Evolutionary conservation across 192 early-diverging fungal species (phyloP).

Genomic region (Coemansia sp.): DNA sequence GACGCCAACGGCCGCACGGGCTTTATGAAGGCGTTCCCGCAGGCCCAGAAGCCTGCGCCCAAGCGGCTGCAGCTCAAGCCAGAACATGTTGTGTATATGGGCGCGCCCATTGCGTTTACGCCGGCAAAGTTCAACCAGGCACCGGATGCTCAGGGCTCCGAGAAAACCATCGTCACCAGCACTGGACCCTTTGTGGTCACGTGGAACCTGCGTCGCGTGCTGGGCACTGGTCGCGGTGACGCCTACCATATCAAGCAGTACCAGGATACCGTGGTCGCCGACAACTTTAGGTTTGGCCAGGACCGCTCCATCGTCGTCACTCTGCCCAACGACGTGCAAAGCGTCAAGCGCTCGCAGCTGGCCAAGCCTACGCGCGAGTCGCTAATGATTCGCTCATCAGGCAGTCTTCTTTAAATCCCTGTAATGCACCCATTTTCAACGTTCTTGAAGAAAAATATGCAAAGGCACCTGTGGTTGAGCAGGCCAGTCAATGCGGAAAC

Average conservation of each 20-base stretch:
- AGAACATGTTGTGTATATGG: constrained; percentile 85
- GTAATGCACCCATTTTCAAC: no score
- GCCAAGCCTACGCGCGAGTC: constrained; percentile 58
- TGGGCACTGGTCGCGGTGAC: constrained; percentile 71
- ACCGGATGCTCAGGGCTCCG: constrained; percentile 57
- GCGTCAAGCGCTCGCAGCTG: constrained; percentile 61
- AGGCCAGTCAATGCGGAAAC: background rate
- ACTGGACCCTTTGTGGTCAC: constrained; percentile 89
- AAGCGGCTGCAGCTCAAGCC: constrained; percentile 78
- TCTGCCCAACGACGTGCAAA: constrained; percentile 72
- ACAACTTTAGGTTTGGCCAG: constrained; percentile 87
- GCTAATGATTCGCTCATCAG: constrained; percentile 34
- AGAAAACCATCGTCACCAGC: constrained; percentile 84
- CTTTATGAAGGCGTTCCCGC: constrained; percentile 70
- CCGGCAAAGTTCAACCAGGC: constrained; percentile 87
- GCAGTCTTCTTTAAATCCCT: background rate
- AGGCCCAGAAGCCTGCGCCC: constrained; percentile 67
- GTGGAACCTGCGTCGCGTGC: constrained; percentile 87
- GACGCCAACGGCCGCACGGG: constrained; percentile 59
- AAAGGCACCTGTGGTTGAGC: background rate
- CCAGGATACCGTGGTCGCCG: constrained; percentile 76
- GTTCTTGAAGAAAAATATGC: no score
- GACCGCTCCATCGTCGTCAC: constrained; percentile 86
- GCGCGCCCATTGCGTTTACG: constrained; percentile 70
- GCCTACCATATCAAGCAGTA: constrained; percentile 88